Evolutionary conservation across 2,329 filamentous ascomycete species (phyloP), one percentile per base, ranked within the genome.

Genomic region (Domatiomyces catenatus): DNA sequence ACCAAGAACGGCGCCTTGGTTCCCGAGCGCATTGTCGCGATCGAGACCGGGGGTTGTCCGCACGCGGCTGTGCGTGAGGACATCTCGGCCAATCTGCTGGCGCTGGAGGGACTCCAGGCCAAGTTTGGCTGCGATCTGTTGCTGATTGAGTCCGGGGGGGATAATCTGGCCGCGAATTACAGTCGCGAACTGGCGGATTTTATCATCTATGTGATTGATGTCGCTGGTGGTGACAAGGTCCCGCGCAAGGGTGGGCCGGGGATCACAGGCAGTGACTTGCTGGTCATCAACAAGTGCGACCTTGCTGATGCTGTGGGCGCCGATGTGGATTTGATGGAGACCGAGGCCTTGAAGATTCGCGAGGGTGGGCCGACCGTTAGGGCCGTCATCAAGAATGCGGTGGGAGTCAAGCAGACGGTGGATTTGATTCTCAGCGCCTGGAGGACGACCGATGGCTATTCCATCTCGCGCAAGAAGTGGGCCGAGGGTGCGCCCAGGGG

Each of bases 161-260:
- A 98, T 67, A 98, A 98, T 66, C 77, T 98, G 1, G 92, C 92
- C 0, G 92, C 92, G 3, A 98, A 98, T 73, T 98, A 98, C 75
- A 86, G 80, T 50, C 77, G 92, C 52, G 92, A 98, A 69, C 74
- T 98, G 58, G 92, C 92, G 1, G 92, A 98, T 67, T 98, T 85
- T 66, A 98, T 98, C 68, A 83, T 98, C 69, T 98, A 98, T 66
- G 92, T 98, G 26, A 96, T 98, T 60, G 92, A 98, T 68, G 92
- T 98, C 17, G 85, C 82, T 50, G 92, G 92, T 19, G 92, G 92
- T 10, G 92, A 98, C 68, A 98, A 98, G 76, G 83, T 98, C 48
- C 92, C 92, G 0, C 72, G 92, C 24, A 98, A 98, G 71, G 92
- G 92, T 24, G 92, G 92, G 0, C 92, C 92, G 0, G 92, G 92